phyloP scores from a whole-genome alignment of 2,329 filamentous ascomycete genomes.

The Calonectria fujianensis region DNA sequence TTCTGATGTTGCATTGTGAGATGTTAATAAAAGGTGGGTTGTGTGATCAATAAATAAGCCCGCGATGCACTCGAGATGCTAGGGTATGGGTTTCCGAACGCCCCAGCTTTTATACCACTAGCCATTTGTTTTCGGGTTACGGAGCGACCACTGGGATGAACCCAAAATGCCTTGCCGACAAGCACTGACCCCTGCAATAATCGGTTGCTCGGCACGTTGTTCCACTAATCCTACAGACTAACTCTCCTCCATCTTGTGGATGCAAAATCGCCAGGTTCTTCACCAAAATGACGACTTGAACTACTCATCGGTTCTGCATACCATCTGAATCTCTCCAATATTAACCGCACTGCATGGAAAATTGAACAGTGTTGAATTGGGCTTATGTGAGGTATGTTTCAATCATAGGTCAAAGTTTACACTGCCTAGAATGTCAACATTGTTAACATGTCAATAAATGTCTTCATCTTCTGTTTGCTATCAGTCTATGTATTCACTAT shows the following conservation, averaged over 20 bases:
- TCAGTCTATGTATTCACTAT: background rate
- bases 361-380: background rate
- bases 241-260: no score
- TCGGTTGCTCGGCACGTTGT: background rate
- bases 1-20: background rate
- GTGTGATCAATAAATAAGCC: background rate
- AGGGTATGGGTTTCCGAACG: background rate
- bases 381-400: background rate
- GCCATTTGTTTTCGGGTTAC: background rate
- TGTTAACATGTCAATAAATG: background rate
- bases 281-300: no score
- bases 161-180: background rate
- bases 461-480: background rate
- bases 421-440: background rate
- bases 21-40: background rate
- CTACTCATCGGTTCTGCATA: background rate
- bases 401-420: background rate
- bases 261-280: no score
- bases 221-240: background rate
- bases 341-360: background rate
- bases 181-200: slow-evolving; percentile 2
- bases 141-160: background rate
- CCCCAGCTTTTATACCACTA: background rate
- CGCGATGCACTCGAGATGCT: background rate
- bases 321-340: background rate